phyloP scores from a whole-genome alignment of 805 yeast species.

The Zygosaccharomyces bailii region DNA sequence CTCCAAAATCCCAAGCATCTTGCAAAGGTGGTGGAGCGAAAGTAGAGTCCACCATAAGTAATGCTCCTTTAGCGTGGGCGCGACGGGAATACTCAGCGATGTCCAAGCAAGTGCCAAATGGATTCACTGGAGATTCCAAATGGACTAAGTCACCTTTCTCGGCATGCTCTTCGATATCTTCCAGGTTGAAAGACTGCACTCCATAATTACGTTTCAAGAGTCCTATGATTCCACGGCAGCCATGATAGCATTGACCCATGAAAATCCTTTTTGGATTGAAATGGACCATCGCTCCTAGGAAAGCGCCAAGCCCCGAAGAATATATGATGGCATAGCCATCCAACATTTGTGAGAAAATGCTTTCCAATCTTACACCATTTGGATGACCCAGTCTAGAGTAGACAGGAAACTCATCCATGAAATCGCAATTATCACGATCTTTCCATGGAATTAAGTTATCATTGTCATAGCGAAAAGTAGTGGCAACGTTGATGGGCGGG shows the following conservation, averaged over 20 bases:
- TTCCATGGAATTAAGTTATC: constrained; percentile 51
- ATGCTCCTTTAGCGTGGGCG: constrained; percentile 78
- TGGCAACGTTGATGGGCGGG: constrained; percentile 77
- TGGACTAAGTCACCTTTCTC: constrained; percentile 73
- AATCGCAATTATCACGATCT: constrained; percentile 36
- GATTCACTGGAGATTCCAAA: constrained; percentile 86
- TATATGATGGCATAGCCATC: constrained; percentile 67
- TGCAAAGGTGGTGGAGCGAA: constrained; percentile 92
- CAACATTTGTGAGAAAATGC: constrained; percentile 55
- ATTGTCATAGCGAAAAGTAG: constrained; percentile 67
- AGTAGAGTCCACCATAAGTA: constrained; percentile 73
- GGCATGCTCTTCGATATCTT: constrained; percentile 45
- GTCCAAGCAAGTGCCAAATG: constrained; percentile 66
- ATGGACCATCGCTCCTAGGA: constrained; percentile 66
- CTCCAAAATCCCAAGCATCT: constrained; percentile 78
- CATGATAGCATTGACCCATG: constrained; percentile 81
- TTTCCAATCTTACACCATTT: constrained; percentile 63
- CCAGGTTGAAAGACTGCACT: constrained; percentile 47
- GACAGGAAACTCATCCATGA: constrained; percentile 39
- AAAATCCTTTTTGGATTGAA: constrained; percentile 71
- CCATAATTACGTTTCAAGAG: constrained; percentile 61
- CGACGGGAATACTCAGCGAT: constrained; percentile 57
- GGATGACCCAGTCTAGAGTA: constrained; percentile 81
- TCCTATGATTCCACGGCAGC: constrained; percentile 68
- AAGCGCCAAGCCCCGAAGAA: constrained; percentile 78